phyloP scores from a whole-genome alignment of 148 eudicot genomes.

The Simmondsia chinensis region DNA sequence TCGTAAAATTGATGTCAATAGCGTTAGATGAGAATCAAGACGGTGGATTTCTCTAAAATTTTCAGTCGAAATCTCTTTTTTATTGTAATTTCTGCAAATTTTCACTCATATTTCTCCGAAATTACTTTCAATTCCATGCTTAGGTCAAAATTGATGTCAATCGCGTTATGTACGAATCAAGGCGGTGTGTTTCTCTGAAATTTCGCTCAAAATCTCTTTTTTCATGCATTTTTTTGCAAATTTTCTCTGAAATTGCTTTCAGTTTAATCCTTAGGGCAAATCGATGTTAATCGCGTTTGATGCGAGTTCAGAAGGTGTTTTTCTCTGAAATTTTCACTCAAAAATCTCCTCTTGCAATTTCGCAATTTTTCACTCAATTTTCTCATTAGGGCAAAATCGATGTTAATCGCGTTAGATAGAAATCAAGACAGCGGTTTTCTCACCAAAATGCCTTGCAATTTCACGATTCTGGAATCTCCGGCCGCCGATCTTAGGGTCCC shows the following conservation, averaged over 20 bases:
- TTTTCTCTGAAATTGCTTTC: too few relatives aligned
- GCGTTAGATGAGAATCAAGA: too few relatives aligned
- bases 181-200: too few relatives aligned
- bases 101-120: too few relatives aligned
- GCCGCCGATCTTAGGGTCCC: conserved; percentile 16
- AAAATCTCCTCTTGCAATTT: conserved; percentile 5
- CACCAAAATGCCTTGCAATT: conserved; percentile 8
- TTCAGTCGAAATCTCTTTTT: too few relatives aligned
- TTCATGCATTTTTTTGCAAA: too few relatives aligned
- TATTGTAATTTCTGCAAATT: neutral
- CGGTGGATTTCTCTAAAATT: neutral
- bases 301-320: neutral
- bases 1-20: too few relatives aligned
- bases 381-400: neutral
- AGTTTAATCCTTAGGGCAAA: too few relatives aligned
- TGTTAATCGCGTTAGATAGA: conserved; percentile 20
- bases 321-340: neutral
- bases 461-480: conserved; percentile 8
- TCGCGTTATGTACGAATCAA: too few relatives aligned
- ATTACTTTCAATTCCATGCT: too few relatives aligned
- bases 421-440: conserved; percentile 15
- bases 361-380: neutral
- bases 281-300: neutral
- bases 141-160: too few relatives aligned
- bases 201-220: neutral